Evolutionary conservation across 371 early-diverging fungal genomes (phyloP).

Genomic region (Lichtheimia corymbifera): DNA sequence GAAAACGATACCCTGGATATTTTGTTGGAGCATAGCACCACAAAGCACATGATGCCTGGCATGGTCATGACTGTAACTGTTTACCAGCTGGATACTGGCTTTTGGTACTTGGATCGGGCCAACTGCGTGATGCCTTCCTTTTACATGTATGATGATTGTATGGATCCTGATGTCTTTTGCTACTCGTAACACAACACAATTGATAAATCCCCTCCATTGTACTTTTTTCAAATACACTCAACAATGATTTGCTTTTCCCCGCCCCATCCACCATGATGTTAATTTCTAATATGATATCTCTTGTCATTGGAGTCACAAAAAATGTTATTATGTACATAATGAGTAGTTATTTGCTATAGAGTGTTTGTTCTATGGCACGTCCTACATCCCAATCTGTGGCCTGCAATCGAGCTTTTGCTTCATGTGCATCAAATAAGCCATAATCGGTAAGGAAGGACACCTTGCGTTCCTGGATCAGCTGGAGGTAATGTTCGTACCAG

Average conservation of each 20-base stretch:
- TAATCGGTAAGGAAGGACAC: constrained; percentile 30
- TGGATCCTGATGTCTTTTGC: constrained; percentile 12
- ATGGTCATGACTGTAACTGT: constrained; percentile 42
- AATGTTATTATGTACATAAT: no score
- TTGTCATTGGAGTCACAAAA: no score
- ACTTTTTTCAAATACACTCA: not conserved
- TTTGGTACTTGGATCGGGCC: constrained; percentile 44
- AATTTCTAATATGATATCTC: no score
- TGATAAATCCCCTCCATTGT: not conserved
- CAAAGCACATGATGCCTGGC: constrained; percentile 27
- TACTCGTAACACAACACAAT: not conserved
- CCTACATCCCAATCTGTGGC: constrained; percentile 7
- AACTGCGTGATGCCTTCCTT: constrained; percentile 45
- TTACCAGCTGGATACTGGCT: constrained; percentile 34
- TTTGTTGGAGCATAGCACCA: constrained; percentile 30
- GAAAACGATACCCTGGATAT: constrained; percentile 19
- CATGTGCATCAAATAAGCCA: constrained; percentile 26
- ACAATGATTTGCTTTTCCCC: no score
- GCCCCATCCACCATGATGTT: no score
- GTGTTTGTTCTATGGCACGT: constrained; percentile 1
- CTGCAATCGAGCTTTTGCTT: constrained; percentile 15
- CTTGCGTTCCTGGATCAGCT: constrained; percentile 15
- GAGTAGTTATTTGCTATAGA: no score
- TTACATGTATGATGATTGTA: constrained; percentile 42
- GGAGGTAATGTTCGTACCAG: constrained; percentile 1